Evolutionary conservation across 2,329 filamentous ascomycete species (phyloP).

Genomic region (Cladorrhinum sp.): DNA sequence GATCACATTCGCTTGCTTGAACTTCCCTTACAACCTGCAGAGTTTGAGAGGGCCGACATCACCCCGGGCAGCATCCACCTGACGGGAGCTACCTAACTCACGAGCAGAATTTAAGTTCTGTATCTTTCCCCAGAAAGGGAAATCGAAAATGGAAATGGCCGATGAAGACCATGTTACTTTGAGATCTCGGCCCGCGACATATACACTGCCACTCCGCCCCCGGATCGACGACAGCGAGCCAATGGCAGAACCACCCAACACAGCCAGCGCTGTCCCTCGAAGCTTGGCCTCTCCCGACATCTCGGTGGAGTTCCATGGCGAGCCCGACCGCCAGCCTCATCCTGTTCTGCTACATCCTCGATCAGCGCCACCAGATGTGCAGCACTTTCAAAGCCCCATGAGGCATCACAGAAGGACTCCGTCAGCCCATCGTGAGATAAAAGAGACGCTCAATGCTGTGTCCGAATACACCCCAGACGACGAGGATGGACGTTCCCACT

Average conservation of each 20-base stretch:
- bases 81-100: not conserved
- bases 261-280: slow-evolving; percentile 13
- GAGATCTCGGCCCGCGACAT: slow-evolving; percentile 9
- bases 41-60: not conserved
- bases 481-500: slow-evolving; percentile 74
- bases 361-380: slow-evolving; percentile 41
- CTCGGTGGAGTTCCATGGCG: slow-evolving; percentile 35
- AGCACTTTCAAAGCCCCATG: slow-evolving; percentile 50
- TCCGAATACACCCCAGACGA: slow-evolving; percentile 85
- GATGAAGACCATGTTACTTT: slow-evolving; percentile 5
- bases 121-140: not conserved
- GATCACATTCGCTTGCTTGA: not conserved
- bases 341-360: slow-evolving; percentile 38
- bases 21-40: not conserved
- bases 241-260: slow-evolving; percentile 14
- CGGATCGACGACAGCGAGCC: slow-evolving; percentile 9
- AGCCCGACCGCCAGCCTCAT: slow-evolving; percentile 29
- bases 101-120: not conserved
- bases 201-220: slow-evolving; percentile 18
- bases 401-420: slow-evolving; percentile 58
- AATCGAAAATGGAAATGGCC: slow-evolving; percentile 11
- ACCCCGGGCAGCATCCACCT: not conserved
- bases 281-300: slow-evolving; percentile 39
- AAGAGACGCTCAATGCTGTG: slow-evolving; percentile 86
- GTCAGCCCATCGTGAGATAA: slow-evolving; percentile 56